phyloP scores from a whole-genome alignment of 139 green algal species.

The Ostreobium quekettii region DNA sequence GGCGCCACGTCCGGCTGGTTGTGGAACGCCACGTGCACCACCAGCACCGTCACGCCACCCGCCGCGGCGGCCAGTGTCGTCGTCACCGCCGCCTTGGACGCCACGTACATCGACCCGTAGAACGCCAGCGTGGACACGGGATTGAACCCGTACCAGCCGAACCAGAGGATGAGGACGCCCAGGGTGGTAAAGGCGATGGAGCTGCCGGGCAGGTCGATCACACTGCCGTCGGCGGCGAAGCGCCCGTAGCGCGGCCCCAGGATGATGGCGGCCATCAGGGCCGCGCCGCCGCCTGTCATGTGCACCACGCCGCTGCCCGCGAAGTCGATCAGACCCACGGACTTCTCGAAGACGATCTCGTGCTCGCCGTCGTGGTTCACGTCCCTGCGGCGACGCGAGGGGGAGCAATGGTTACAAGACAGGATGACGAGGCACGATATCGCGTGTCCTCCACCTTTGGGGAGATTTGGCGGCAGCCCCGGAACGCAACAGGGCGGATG shows the following conservation, averaged over 20 bases:
- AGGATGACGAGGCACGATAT: no score
- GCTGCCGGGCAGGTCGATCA: constrained; percentile 35
- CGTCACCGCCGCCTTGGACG: constrained; percentile 43
- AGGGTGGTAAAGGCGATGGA: constrained; percentile 41
- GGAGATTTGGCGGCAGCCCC: no score
- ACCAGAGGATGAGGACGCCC: constrained; percentile 69
- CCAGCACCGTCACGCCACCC: constrained; percentile 45
- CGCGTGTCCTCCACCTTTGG: no score
- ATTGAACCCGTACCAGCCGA: constrained; percentile 81
- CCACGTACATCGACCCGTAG: constrained; percentile 25
- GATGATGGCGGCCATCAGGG: constrained; percentile 55
- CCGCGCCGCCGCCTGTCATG: constrained; percentile 67
- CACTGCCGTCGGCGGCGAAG: constrained; percentile 58
- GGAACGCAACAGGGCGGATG: no score
- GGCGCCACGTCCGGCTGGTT: constrained; percentile 30
- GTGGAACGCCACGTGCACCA: constrained; percentile 27
- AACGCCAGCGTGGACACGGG: constrained; percentile 41
- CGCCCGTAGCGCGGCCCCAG: constrained; percentile 71
- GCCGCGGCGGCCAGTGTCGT: constrained; percentile 56
- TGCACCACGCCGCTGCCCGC: constrained; percentile 35
- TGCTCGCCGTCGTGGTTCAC: no score
- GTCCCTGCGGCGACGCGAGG: no score
- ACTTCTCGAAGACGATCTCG: neutral
- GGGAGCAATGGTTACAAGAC: no score
- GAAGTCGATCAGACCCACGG: constrained; percentile 27